These are phyloP conservation scores for Clohesyomyces aquaticus DNA, from an alignment of 495 filamentous ascomycete genomes.

Conservation along the genomic window DNA sequence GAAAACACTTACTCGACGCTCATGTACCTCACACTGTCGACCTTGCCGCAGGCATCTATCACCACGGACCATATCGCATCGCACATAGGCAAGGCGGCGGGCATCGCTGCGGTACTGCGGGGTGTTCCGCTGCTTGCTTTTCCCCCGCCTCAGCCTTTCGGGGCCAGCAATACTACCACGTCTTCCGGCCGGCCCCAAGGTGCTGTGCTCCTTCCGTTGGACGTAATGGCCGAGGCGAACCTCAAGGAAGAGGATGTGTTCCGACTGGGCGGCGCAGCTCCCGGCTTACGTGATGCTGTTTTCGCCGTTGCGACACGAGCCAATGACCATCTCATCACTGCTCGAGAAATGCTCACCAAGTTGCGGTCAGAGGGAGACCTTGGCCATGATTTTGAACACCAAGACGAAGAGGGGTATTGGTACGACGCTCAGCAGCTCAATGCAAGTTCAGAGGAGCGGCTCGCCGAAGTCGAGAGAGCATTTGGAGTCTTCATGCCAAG, in stretches of 20 bases:
- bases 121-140: constrained; percentile 85
- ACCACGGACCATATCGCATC: constrained; percentile 91
- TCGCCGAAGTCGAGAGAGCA: constrained; percentile 43
- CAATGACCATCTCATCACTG: constrained; percentile 93
- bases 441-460: constrained; percentile 38
- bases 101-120: constrained; percentile 80
- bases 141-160: constrained; percentile 63
- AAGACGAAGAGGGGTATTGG: constrained; percentile 73
- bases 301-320: constrained; percentile 91
- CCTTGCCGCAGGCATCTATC: constrained; percentile 73
- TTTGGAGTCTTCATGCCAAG: constrained; percentile 82
- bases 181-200: constrained; percentile 56
- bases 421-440: constrained; percentile 50
- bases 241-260: constrained; percentile 88
- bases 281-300: constrained; percentile 82
- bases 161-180: constrained; percentile 51
- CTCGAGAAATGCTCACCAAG: constrained; percentile 84
- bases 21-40: constrained; percentile 84
- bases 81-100: constrained; percentile 91
- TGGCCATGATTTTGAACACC: constrained; percentile 85
- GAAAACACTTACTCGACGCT: constrained; percentile 93
- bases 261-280: constrained; percentile 72
- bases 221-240: constrained; percentile 80
- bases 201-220: constrained; percentile 77
- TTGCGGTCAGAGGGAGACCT: constrained; percentile 70